phyloP scores from a whole-genome alignment of 805 yeast species.

The Monosporozyma aerobia region DNA sequence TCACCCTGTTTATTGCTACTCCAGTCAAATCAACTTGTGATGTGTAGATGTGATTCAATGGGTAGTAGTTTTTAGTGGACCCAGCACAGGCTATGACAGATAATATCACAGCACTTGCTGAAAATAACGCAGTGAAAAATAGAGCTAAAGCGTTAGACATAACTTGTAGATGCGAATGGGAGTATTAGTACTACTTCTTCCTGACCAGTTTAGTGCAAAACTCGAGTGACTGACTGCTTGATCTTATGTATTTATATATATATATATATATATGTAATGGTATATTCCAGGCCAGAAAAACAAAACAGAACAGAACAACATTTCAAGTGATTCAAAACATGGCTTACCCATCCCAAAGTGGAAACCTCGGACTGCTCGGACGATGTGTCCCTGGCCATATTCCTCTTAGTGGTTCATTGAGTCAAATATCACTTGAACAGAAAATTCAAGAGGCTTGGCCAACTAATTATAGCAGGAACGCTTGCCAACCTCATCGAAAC shows the following conservation, averaged over 20 bases:
- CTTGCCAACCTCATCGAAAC: background rate
- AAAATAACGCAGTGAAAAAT: conserved; percentile 21
- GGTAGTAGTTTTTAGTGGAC: conserved; percentile 34
- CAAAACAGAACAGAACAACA: background rate
- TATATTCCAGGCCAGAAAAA: background rate
- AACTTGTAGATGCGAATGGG: background rate
- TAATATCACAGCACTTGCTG: conserved; percentile 38
- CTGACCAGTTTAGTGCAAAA: background rate
- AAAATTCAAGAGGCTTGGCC: background rate
- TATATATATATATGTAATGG: too few relatives aligned
- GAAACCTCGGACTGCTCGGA: background rate
- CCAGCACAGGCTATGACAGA: conserved; percentile 46
- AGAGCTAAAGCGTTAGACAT: conserved; percentile 18
- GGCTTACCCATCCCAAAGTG: background rate
- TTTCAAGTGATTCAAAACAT: background rate
- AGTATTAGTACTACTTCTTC: background rate
- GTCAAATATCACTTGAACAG: background rate
- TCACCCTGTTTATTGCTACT: conserved; percentile 11
- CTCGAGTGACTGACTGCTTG: background rate
- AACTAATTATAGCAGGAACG: background rate
- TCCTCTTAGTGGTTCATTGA: background rate
- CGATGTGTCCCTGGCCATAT: background rate
- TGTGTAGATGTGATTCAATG: conserved; percentile 38
- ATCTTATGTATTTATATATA: background rate
- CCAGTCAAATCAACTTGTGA: conserved; percentile 39